Base-by-base conservation (phyloP, 768 basidiomycete genomes). In the Pleurotus citrinopileatus region DNA sequence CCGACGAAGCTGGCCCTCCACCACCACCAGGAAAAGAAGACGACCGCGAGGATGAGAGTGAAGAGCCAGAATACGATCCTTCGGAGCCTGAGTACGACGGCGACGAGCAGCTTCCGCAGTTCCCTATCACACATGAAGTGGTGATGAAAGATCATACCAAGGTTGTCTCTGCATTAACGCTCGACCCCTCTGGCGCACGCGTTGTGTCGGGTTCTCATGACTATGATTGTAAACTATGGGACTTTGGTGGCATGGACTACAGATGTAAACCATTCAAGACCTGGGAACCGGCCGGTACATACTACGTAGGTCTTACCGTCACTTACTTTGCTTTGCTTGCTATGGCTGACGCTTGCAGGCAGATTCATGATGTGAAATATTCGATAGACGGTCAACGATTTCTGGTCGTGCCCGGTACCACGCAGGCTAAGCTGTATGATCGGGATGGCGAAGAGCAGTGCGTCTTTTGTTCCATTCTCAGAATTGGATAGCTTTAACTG, bases 181-280 rank as follows among this genome's bases (percentile, higher is more conserved):
- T 98, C 43, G 97, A 99, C 70, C 91, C 94, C 5, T 91, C 95
- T 19, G 97, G 97, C 55, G 94, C 96, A 10, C 84, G 97, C 29
- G 72, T 99, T 26, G 71, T 91, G 15, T 90, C 92, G 7, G 97
- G 97, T 13, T 92, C 92, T 17, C 89, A 98, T 72, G 97, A 99
- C 68, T 98, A 98, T 65, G 97, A 99, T 70, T 87, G 89, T 70
- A 98, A 98, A 73, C 70, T 99, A 52, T 99, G 96, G 95, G 97
- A 99, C 70, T 98, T 98, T 70, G 96, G 96, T 61, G 97, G 97
- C 13, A 99, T 99, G 97, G 89, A 91, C 64, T 74, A 78, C 57
- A 74, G 84, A 59, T 86, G 87, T 70, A 92, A 92, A 70, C 95
- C 97, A 13, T 98, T 99, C 82, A 91, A 95, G 73, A 91, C 83